A percentile compares a stretch with the other conserved stretches of the same genome.
Conservation (phyloP, 768 basidiomycete genomes). For the Neoboletus magnificus region DNA sequence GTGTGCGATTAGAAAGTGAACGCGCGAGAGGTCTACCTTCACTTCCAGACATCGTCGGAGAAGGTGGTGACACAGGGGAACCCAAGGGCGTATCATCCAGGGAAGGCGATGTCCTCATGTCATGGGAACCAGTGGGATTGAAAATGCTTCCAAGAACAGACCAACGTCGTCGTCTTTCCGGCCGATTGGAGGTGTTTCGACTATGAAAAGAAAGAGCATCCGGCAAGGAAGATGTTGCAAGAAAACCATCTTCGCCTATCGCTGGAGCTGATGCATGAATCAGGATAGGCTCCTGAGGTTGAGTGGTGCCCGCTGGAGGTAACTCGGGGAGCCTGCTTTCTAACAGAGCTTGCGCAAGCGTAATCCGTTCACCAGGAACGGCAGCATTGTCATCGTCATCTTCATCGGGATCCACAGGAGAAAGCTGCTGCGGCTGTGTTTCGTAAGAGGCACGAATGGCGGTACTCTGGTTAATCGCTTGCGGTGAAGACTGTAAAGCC, state of each 20-base stretch:
- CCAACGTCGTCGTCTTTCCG: constrained; percentile 60
- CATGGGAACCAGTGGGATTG: constrained; percentile 21
- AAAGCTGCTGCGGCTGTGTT: constrained; percentile 35
- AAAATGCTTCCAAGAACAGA: constrained; percentile 59
- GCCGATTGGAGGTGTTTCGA: constrained; percentile 30
- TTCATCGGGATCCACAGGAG: constrained; percentile 47
- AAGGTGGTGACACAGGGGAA: constrained; percentile 16
- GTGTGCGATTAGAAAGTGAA: constrained; percentile 24
- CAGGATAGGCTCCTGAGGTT: constrained; percentile 66
- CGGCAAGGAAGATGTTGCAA: constrained; percentile 45
- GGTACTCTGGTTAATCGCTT: constrained; percentile 22
- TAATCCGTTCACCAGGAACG: constrained; percentile 56
- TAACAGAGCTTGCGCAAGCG: constrained; percentile 66
- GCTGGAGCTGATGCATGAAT: constrained; percentile 44
- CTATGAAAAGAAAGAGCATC: constrained; percentile 38
- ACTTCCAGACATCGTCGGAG: constrained; percentile 18
- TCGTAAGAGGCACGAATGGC: constrained; percentile 19
- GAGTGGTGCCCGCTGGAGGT: constrained; percentile 65
- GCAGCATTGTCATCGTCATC: constrained; percentile 48
- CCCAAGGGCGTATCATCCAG: constrained; percentile 18
- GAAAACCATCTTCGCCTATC: constrained; percentile 41
- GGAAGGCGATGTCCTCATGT: constrained; percentile 28
- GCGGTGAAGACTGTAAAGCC: constrained; percentile 51
- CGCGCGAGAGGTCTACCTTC: constrained; percentile 23
- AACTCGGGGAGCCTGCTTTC: constrained; percentile 77